phyloP scores from a whole-genome alignment of 2,329 filamentous ascomycete genomes.

The Lojkania enalia region DNA sequence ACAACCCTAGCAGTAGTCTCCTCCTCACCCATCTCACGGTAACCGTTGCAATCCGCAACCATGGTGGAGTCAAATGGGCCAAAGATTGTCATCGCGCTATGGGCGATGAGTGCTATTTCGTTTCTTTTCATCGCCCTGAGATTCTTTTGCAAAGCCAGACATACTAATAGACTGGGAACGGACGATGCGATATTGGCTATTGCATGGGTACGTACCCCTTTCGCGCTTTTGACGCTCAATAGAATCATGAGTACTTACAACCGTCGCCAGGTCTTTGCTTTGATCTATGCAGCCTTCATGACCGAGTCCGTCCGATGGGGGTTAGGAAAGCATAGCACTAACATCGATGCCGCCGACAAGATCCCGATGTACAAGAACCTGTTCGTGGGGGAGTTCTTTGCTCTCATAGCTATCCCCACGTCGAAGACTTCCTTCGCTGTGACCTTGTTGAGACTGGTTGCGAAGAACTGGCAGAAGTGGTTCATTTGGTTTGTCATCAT shows the following conservation, averaged over 20 bases:
- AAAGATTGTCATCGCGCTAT: conserved; percentile 38
- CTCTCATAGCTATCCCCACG: conserved; percentile 13
- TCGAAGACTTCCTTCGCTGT: conserved; percentile 21
- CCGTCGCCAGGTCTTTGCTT: conserved; percentile 7
- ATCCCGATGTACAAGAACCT: conserved; percentile 12
- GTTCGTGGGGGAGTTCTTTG: conserved; percentile 17
- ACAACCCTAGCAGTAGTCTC: not conserved
- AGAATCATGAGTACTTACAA: too few species aligned
- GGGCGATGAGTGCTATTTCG: conserved; percentile 10
- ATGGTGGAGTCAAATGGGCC: conserved; percentile 14
- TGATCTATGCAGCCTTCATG: conserved; percentile 10
- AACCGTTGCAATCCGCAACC: not conserved
- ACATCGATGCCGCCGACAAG: conserved; percentile 7
- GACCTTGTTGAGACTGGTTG: conserved; percentile 15
- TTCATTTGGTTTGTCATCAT: conserved; percentile 22
- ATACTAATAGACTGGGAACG: conserved; percentile 2
- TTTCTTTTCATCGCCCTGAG: conserved; percentile 16
- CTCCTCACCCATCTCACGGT: not conserved
- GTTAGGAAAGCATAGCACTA: conserved; percentile 12
- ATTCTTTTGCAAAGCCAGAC: conserved; percentile 13
- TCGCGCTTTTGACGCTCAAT: not conserved
- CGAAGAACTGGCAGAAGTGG: conserved; percentile 11
- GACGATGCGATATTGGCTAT: conserved; percentile 14
- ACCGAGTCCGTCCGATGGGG: conserved; percentile 15
- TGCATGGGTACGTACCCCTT: conserved; percentile 10